Evolutionary conservation across 2,329 filamentous ascomycete genomes (phyloP), one percentile per base, ranked within the genome.

Genomic region (Gremmenia infestans): DNA sequence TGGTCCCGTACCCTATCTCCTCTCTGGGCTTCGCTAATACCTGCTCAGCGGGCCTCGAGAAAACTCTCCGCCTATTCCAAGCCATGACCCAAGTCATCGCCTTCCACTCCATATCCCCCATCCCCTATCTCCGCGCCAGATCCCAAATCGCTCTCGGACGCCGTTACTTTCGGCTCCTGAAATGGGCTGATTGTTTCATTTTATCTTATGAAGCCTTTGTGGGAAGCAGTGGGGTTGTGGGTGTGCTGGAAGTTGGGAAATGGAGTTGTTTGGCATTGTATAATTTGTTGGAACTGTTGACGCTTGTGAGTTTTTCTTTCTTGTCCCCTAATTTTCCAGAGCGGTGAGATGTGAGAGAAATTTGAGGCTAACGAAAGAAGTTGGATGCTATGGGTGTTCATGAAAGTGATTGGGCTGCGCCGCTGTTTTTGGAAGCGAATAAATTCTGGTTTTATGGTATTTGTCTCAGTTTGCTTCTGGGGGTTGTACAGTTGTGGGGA

Each of bases 151-250:
- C 73, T 25, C 58, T 78, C 53, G 70, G 72, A 32, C 78, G 88
- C 39, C 81, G 86, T 22, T 84, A 81, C 70, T 78, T 90, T 67
- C 82, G 88, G 12, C 73, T 88, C 55, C 87, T 89, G 68, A 83
- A 85, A 64, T 89, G 86, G 67, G 71, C 88, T 52, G 81, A 83
- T 47, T 78, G 76, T 49, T 85, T 88, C 62, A 67, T 74, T 23
- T 68, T 72, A 2, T 81, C 83, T 1, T 78, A 76, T 66, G 65
- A 67, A 2, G 65, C 75, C 32, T 81, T 75, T 62, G 43, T 48
- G 2, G 39, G 28, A 48, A 50, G 39, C 25, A 48, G 63, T 9
- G 66, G 65, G 40, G 67, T 67, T 32, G 58, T 76, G 73, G 50
- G 68, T 62, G 23, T 70, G 72, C 72, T 88, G 2, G 81, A 83